phyloP scores from a whole-genome alignment of 1,284 basidiomycete genomes.

The Pterulicium gracile region DNA sequence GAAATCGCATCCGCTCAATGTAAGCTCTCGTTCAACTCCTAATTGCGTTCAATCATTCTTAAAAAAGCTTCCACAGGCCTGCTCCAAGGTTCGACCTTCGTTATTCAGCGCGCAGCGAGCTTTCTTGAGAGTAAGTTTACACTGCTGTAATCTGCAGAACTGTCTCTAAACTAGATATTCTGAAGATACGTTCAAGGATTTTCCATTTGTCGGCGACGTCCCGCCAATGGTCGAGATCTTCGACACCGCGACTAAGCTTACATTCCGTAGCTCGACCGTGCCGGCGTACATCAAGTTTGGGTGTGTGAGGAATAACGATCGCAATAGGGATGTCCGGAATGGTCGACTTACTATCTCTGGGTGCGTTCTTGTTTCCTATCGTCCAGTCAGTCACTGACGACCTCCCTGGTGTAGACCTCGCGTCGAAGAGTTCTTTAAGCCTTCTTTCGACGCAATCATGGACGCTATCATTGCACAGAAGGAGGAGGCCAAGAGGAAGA shows the following conservation, averaged over 20 bases:
- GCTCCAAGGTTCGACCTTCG: constrained; percentile 27
- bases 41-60: not conserved
- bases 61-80: constrained; percentile 16
- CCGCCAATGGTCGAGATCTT: constrained; percentile 33
- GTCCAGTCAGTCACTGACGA: not conserved
- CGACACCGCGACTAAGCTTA: constrained; percentile 39
- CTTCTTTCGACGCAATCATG: constrained; percentile 30
- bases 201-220: constrained; percentile 26
- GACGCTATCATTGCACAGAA: constrained; percentile 26
- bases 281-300: constrained; percentile 41
- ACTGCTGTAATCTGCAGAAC: too few relatives aligned
- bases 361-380: constrained; percentile 16
- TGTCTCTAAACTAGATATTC: too few relatives aligned
- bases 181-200: constrained; percentile 18
- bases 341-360: constrained; percentile 36
- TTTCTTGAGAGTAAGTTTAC: constrained; percentile 24
- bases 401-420: constrained; percentile 21
- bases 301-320: constrained; percentile 32
- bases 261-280: constrained; percentile 29
- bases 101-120: constrained; percentile 28
- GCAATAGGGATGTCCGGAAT: constrained; percentile 28
- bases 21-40: constrained; percentile 20
- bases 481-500: constrained; percentile 16
- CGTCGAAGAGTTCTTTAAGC: constrained; percentile 34
- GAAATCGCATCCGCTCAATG: constrained; percentile 31